Base-by-base conservation (phyloP, 768 basidiomycete species). In the Russula sp. region DNA sequence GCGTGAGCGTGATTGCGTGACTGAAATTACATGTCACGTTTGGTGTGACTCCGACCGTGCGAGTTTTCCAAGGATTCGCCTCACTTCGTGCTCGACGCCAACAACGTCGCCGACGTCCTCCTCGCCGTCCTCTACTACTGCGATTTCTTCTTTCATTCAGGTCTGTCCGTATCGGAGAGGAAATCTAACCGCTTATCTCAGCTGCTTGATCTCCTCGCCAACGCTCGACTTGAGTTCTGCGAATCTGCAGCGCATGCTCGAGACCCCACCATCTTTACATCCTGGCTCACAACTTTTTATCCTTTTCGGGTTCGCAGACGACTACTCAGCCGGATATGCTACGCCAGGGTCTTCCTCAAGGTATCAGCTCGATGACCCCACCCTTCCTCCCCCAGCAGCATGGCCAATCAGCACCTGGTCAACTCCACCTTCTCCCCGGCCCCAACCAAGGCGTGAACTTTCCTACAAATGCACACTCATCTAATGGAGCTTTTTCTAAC, bases 241-340 rank as follows among this genome's bases (percentile, higher is more conserved):
- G 51, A 61, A 56, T 62, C 64, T 51, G 61, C 51, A 65, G 66
- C 59, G 66, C 68, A 67, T 67, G 68, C 64, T 64, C 64, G 56
- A 66, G 63, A 64, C 61, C 57, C 61, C 57, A 42, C 47, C 65
- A 58, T 69, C 66, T 60, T 61, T 65, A 61, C 57, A 61, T 64
- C 59, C 61, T 67, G 58, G 55, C 53, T 60, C 31, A 60, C 47
- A 18, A 35, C 55, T 11, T 37, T 62, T 60, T 49, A 57, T 32
- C 58, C 62, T 61, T 66, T 65, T 60, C 61, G 57, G 55, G 34
- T 49, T 39, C 51, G 57, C 69, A 72, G 71, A 85, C 85, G 82
- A 85, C 83, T 78, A 71, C 74, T 68, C 82, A 78, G 59, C 72
- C 71, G 65, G 79, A 84, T 67, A 76, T 84, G 75, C 67, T 84